Base-by-base conservation (phyloP, 1,284 basidiomycete genomes). In the Trametes pubescens region DNA sequence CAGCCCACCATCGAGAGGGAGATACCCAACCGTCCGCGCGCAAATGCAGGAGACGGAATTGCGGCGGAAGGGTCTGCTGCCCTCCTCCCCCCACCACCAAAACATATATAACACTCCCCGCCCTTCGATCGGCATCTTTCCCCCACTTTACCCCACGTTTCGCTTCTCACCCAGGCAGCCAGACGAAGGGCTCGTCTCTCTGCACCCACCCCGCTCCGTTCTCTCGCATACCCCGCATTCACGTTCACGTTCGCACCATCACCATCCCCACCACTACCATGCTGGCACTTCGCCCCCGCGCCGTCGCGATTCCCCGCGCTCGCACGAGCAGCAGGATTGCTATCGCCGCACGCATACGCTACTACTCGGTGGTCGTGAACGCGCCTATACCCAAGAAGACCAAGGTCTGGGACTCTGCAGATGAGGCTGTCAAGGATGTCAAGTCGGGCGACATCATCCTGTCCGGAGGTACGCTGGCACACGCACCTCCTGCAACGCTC, bases 361-460 rank as follows among this genome's bases (percentile, higher is more conserved):
- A 65, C 62, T 75, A 75, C 69, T 71, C 71, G 38, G 72, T 77
- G 53, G 74, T 74, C 59, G 59, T 68, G 38, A 70, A 75, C 53
- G 72, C 70, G 10, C 73, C 79, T 14, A 70, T 79, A 22, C 81
- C 84, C 18, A 79, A 75, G 60, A 86, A 83, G 69, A 82, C 85
- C n/a, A 97, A 97, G 77, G 82, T 96, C 26, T 96, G 90, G 89
- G 76, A 81, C 10, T 90, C 87, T 18, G 90, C 85, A 0, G 92
- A 95, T 57, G 91, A 94, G 67, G 95, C 94, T 1, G 84, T 96
- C 65, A 85, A 86, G 76, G 93, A 92, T 73, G 82, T 96, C 74
- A 90, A 92, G 81, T 88, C 89, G 6, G 94, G 94, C 18, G 87
- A 90, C 69, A 82, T 86, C 56, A 75, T 97, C 60, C 83, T 96